phyloP scores from a whole-genome alignment of 805 yeast genomes.

The Starmerella etchellsii region DNA sequence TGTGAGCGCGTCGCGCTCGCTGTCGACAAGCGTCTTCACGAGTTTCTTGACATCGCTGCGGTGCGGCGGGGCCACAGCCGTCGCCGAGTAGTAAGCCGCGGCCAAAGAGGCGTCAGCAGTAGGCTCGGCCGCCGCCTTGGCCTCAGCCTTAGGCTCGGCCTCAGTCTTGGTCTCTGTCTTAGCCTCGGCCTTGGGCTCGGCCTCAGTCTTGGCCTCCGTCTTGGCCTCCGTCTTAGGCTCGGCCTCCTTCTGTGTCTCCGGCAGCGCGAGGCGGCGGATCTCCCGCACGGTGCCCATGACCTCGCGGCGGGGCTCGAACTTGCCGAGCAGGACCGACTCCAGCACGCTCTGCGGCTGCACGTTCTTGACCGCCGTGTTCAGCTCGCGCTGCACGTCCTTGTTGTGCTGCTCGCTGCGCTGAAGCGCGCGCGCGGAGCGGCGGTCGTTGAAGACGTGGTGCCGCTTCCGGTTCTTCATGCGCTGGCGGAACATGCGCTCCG shows the following conservation, averaged over 20 bases:
- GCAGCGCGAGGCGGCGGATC: constrained; percentile 31
- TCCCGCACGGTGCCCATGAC: constrained; percentile 23
- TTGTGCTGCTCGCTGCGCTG: constrained; percentile 33
- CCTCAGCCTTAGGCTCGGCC: background rate
- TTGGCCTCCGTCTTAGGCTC: background rate
- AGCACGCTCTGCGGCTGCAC: constrained; percentile 27
- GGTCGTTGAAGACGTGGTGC: constrained; percentile 19
- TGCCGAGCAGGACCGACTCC: constrained; percentile 20
- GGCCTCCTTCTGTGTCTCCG: background rate
- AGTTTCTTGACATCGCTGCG: constrained; percentile 23
- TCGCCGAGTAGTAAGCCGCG: background rate
- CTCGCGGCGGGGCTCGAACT: constrained; percentile 26
- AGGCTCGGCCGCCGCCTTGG: background rate
- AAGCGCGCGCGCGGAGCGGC: constrained; percentile 9
- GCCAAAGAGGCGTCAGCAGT: background rate
- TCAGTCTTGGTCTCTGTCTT: background rate
- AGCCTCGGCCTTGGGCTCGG: background rate
- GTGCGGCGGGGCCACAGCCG: constrained; percentile 2
- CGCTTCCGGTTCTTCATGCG: constrained; percentile 20
- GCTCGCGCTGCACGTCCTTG: constrained; percentile 31
- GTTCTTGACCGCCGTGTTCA: constrained; percentile 28
- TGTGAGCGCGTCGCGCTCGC: constrained; percentile 18
- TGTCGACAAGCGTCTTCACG: constrained; percentile 23
- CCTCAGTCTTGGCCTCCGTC: background rate
- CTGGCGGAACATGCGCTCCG: constrained; percentile 41